Percentiles rank a stretch among this genome's conserved stretches.
phyloP scores from a whole-genome alignment of 257 asterid genomes.

The Solanum etuberosum region DNA sequence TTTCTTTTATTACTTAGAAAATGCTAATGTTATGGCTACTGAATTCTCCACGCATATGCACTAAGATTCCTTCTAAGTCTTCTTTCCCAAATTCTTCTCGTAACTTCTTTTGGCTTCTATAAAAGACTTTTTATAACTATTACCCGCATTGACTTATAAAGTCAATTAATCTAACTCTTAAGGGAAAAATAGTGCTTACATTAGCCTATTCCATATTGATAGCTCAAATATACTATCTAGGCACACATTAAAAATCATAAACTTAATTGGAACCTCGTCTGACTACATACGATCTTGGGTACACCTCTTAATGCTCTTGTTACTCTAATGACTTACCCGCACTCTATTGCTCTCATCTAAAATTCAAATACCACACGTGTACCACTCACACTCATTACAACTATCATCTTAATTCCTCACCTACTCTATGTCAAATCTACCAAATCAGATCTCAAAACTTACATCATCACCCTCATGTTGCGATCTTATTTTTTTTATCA shows the following conservation, averaged over 20 bases:
- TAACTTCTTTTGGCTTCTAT: background rate
- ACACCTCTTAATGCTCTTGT: background rate
- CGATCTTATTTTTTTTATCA: too few relatives aligned
- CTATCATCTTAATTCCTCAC: too few relatives aligned
- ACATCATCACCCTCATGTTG: too few relatives aligned
- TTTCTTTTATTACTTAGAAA: background rate
- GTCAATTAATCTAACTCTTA: background rate
- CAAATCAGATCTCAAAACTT: too few relatives aligned
- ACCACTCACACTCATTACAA: too few relatives aligned
- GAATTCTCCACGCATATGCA: background rate
- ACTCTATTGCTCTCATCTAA: background rate
- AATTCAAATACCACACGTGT: background rate
- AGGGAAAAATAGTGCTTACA: background rate
- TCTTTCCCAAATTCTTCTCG: background rate
- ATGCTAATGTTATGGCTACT: background rate
- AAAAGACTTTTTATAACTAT: background rate
- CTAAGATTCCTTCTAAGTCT: background rate
- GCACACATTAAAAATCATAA: background rate
- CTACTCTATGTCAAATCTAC: too few relatives aligned
- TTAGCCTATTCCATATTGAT: background rate
- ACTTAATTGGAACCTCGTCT: background rate
- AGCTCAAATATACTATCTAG: background rate
- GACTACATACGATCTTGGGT: background rate
- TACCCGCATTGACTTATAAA: background rate
- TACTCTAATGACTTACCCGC: background rate